Conservation (phyloP, 2,329 filamentous ascomycete species). For the Hirsutella thompsonii region DNA sequence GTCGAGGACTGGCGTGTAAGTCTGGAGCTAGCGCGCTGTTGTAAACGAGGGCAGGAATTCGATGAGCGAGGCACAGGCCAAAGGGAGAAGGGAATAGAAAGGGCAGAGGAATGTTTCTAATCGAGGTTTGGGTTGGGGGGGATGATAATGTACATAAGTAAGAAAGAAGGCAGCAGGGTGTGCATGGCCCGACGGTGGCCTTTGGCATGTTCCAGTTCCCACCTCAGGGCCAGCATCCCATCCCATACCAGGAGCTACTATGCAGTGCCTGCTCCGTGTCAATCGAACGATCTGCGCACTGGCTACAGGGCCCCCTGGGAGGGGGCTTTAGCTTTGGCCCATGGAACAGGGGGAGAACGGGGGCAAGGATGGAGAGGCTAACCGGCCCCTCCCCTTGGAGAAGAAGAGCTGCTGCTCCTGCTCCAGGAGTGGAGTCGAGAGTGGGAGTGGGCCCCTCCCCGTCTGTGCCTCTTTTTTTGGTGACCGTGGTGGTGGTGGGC, state of each 20-base stretch:
- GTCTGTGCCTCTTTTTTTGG: too few species aligned
- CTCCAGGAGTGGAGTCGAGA: too few species aligned
- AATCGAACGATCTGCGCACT: constrained; percentile 3
- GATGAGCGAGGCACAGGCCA: constrained; percentile 2
- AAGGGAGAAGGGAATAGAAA: constrained; percentile 1
- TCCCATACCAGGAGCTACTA: background rate
- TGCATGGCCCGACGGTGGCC: too few species aligned
- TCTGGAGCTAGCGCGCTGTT: constrained; percentile 1
- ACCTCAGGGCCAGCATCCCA: background rate
- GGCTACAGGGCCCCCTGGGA: constrained; percentile 1
- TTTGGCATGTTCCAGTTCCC: constrained; percentile 4
- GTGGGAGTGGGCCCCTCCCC: too few species aligned
- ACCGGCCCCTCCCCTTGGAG: too few species aligned
- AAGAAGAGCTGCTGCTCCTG: too few species aligned
- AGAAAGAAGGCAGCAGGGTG: background rate
- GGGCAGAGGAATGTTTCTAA: constrained; percentile 6
- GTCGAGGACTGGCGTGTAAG: constrained; percentile 3
- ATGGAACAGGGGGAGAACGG: background rate
- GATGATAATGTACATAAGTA: background rate
- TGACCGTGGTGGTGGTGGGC: too few species aligned
- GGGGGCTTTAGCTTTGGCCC: background rate
- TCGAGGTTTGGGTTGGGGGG: background rate
- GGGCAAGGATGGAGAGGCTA: background rate
- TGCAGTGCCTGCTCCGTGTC: background rate
- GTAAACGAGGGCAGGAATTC: constrained; percentile 7